phyloP scores from a whole-genome alignment of 345 rosid species.

The Citrus hindsii region DNA sequence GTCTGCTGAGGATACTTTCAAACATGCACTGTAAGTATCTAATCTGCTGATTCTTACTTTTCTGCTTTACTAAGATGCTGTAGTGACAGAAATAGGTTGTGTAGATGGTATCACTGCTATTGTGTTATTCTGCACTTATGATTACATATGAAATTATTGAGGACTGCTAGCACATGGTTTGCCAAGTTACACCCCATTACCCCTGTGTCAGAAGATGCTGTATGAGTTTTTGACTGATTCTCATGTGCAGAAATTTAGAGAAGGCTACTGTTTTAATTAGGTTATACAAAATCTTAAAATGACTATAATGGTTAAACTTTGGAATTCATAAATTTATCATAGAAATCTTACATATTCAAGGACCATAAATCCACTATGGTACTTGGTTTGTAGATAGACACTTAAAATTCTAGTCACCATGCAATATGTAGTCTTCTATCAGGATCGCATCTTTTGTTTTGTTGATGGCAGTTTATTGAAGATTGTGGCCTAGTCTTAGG shows the following conservation, averaged over 20 bases:
- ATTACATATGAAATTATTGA: not conserved
- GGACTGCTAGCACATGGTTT: not conserved
- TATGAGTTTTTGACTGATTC: not conserved
- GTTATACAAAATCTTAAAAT: not conserved
- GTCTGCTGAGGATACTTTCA: conserved; percentile 56
- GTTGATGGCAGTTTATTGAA: not conserved
- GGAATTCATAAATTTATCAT: not conserved
- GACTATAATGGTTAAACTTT: not conserved
- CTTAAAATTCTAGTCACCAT: not conserved
- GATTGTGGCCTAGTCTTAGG: not conserved
- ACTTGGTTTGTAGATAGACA: not conserved
- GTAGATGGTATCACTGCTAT: not conserved
- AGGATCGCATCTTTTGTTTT: not conserved
- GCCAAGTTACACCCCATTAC: not conserved
- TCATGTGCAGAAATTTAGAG: not conserved
- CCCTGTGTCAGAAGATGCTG: not conserved
- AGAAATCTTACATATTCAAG: not conserved
- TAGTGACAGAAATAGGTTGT: not conserved
- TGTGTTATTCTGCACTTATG: not conserved
- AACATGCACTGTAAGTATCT: conserved; percentile 57
- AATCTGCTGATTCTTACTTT: conserved; percentile 1
- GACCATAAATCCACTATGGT: not conserved
- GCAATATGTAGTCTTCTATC: not conserved
- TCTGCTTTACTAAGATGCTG: not conserved
- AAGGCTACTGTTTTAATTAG: not conserved